Evolutionary conservation across 257 asterid species (phyloP).

Genomic region (Sherardia arvensis): DNA sequence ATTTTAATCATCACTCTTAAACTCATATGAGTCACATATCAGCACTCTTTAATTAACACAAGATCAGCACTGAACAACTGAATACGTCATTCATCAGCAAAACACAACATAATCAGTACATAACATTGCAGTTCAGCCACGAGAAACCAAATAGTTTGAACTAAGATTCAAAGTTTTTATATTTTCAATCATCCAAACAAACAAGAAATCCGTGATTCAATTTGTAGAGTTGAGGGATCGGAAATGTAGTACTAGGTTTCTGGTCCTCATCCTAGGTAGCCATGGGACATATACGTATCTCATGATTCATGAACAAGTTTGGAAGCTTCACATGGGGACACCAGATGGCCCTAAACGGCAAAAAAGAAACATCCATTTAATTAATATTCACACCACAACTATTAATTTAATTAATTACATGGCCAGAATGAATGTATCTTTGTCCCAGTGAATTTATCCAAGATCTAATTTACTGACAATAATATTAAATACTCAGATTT

Average conservation of each 20-base stretch:
- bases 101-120: too few relatives aligned
- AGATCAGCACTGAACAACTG: too few relatives aligned
- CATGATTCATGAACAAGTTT: slow-evolving; percentile 8
- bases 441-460: background rate
- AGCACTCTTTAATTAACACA: too few relatives aligned
- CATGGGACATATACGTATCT: background rate
- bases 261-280: slow-evolving; percentile 1
- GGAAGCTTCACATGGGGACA: slow-evolving; percentile 15
- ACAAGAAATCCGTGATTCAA: slow-evolving; percentile 4
- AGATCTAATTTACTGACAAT: slow-evolving; percentile 9
- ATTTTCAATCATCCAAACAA: too few relatives aligned
- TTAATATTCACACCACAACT: background rate
- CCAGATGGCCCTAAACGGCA: slow-evolving; percentile 2
- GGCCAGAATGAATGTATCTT: background rate
- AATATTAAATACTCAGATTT: background rate
- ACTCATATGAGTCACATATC: too few relatives aligned
- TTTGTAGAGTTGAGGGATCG: background rate
- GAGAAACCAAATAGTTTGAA: too few relatives aligned
- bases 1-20: too few relatives aligned
- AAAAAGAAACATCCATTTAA: slow-evolving; percentile 7
- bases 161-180: too few relatives aligned
- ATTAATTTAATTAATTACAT: background rate
- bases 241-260: background rate
- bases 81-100: too few relatives aligned
- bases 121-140: too few relatives aligned